Conservation (phyloP, 2,329 filamentous ascomycete genomes). For the Colletotrichum limetticola region DNA sequence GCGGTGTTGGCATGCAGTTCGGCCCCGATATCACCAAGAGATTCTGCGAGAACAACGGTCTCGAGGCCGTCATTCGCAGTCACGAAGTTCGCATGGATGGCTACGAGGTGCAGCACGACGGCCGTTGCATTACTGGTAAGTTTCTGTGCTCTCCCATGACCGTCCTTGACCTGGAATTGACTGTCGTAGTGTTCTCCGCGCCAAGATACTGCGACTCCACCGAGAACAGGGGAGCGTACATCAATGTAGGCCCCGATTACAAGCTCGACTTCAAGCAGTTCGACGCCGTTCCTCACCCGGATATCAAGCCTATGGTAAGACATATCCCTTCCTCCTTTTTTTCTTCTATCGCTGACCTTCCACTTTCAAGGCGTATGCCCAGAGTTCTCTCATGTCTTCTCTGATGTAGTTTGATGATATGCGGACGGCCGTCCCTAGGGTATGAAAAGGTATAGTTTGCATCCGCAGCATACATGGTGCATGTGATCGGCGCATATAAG, state of each 20-base stretch:
- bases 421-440: neutral
- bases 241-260: constrained; percentile 93
- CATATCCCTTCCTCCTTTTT: neutral
- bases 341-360: constrained; percentile 41
- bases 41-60: constrained; percentile 95
- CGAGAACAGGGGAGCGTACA: constrained; percentile 97
- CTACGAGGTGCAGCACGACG: constrained; percentile 98
- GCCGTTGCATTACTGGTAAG: constrained; percentile 90
- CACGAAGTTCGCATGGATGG: constrained; percentile 99
- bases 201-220: constrained; percentile 98
- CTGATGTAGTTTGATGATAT: constrained; percentile 66
- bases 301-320: constrained; percentile 90
- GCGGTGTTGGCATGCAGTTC: constrained; percentile 96
- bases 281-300: constrained; percentile 94
- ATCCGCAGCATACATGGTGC: constrained; percentile 34
- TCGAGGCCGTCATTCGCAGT: constrained; percentile 94
- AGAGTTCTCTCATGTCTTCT: constrained; percentile 82
- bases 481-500: constrained; percentile 33
- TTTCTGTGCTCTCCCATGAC: constrained; percentile 25
- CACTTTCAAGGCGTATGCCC: constrained; percentile 76
- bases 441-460: constrained; percentile 26
- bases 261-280: constrained; percentile 95
- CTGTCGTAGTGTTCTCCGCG: constrained; percentile 84
- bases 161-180: constrained; percentile 39
- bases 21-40: constrained; percentile 95